Percentiles rank a stretch among this genome's conserved stretches.
These are phyloP conservation scores for Phytophthora sp. DNA, from an alignment of 352 stramenopile species.

Conservation along the genomic window DNA sequence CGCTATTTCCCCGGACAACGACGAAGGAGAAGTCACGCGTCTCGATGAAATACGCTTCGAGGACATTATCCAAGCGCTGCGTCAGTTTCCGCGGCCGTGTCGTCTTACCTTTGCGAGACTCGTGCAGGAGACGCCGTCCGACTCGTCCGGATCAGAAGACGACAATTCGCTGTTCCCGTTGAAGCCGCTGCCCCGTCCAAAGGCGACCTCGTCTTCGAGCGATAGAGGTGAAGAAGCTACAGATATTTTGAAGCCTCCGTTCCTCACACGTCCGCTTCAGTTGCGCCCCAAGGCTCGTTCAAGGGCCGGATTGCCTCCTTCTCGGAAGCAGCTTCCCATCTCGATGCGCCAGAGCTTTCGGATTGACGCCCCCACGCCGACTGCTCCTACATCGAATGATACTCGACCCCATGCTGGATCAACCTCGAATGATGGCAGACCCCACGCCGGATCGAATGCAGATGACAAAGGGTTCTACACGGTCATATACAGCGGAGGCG, in stretches of 20 bases:
- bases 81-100: conserved; percentile 57
- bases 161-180: conserved; percentile 26
- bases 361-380: conserved; percentile 42
- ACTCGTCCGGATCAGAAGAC: conserved; percentile 35
- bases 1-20: conserved; percentile 43
- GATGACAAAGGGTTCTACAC: conserved; percentile 70
- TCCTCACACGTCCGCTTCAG: conserved; percentile 29
- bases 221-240: conserved; percentile 19
- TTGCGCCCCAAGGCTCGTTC: conserved; percentile 24
- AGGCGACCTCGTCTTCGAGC: conserved; percentile 20
- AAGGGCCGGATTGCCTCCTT: conserved; percentile 20
- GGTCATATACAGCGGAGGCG: conserved; percentile 61
- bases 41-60: conserved; percentile 77
- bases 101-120: conserved; percentile 68
- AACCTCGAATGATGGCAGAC: conserved; percentile 24
- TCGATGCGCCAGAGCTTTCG: conserved; percentile 69
- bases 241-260: conserved; percentile 21
- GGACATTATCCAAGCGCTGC: conserved; percentile 60
- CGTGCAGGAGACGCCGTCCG: conserved; percentile 37
- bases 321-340: conserved; percentile 39
- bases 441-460: conserved; percentile 27
- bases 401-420: conserved; percentile 28
- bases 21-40: conserved; percentile 24
- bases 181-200: conserved; percentile 23
- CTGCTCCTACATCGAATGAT: conserved; percentile 12